Evolutionary conservation across 2,329 filamentous ascomycete species (phyloP).

Genomic region (Pseudogymnoascus destructans): DNA sequence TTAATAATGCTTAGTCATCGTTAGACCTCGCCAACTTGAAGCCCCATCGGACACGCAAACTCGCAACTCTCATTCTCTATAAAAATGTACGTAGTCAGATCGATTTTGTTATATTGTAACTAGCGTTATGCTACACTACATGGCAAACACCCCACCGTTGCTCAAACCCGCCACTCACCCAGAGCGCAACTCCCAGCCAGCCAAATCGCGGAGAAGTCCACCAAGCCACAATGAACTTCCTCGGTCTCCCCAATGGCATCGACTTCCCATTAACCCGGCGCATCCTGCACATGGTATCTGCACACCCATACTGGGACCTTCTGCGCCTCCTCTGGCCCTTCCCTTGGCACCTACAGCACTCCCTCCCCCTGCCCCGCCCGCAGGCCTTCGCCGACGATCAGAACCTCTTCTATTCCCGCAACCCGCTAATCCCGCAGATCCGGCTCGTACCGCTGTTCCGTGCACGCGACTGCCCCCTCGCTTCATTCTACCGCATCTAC

Average conservation of each 20-base stretch:
- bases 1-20: background rate
- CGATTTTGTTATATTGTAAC: background rate
- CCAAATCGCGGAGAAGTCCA: background rate
- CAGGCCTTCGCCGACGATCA: slow-evolving; percentile 38
- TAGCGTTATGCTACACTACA: background rate
- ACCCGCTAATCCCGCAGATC: background rate
- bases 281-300: background rate
- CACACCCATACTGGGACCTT: background rate
- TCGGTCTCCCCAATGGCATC: background rate
- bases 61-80: background rate
- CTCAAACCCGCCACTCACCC: background rate
- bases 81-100: background rate
- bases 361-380: slow-evolving; percentile 19
- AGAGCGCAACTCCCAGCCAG: background rate
- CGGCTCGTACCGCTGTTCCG: slow-evolving; percentile 10
- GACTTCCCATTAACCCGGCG: background rate
- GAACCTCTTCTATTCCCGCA: slow-evolving; percentile 21
- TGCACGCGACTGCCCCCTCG: slow-evolving; percentile 20
- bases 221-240: background rate
- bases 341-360: slow-evolving; percentile 11
- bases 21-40: background rate
- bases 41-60: background rate
- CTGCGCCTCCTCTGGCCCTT: background rate
- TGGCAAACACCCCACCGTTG: background rate
- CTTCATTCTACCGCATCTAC: slow-evolving; percentile 22